Evolutionary conservation across 129 eudicot genomes (phyloP), one percentile per base, ranked within the genome.

Genomic region (Smallanthus sonchifolius): DNA sequence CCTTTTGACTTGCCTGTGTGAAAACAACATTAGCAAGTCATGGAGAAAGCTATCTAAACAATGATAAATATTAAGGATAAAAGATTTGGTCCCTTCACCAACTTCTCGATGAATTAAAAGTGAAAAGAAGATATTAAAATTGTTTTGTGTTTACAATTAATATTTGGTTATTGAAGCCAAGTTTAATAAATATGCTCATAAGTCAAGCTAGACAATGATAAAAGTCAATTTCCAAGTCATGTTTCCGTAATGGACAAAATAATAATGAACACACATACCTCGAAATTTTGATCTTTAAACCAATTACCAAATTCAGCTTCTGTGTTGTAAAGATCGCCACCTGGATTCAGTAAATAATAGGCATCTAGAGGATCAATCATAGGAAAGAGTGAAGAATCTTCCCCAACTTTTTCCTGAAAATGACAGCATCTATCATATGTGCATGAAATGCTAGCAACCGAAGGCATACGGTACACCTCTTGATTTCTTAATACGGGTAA

Each of bases 381-480:
- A 63, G 99, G 99, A 71, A 84, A 78, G 55, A 63, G 28, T 28
- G 72, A 66, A 73, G 79, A 70, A 78, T 65, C 62, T n/a, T 36
- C 79, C 39, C 71, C 77, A 60, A 28, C 51, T 28, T 77, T 77
- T 60, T 87, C 85, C 15, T 83, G 86, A 57, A 38, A 35, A n/a
- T 76, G 66, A 44, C 79, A 80, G 70, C 82, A 79, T 76, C 86
- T 87, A 57, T 88, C 77, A 51, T 86, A 85, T 15, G 92, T 84
- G 61, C 86, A 85, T 37, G 70, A 82, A 71, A 95, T 88, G 79
- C 95, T 85, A 10, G 84, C 70, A 47, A 95, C 83, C 19, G 97
- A 88, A 15, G 99, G 97, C 97, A 95, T 95, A n/a, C 99, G 94
- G 45, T 95, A 95, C 48, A 95, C 96, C 77, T 95, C 96, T 68